Evolutionary conservation across 108 stramenopile species (phyloP).

Genomic region (Nannochloropsis salina): DNA sequence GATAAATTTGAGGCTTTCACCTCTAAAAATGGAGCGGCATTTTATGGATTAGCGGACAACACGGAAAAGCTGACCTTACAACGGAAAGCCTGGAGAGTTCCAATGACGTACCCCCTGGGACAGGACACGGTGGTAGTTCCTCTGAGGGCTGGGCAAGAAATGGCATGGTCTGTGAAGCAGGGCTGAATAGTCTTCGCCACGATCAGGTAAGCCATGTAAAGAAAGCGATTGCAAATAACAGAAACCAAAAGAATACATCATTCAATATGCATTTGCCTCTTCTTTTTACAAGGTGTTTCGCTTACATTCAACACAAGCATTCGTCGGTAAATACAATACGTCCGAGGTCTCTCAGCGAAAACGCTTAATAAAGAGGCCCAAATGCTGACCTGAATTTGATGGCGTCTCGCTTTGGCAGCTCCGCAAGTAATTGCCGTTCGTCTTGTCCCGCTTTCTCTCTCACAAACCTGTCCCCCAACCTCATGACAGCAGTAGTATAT

Average conservation of each 20-base stretch:
- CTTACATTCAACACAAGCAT: neutral
- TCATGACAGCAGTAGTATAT: conserved; percentile 15
- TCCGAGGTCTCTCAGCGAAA: neutral
- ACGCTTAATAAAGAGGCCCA: neutral
- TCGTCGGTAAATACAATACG: neutral
- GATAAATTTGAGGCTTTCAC: conserved; percentile 82
- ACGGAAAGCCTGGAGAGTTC: conserved; percentile 74
- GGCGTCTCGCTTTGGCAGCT: neutral
- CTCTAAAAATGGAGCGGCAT: conserved; percentile 76
- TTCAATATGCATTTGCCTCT: neutral
- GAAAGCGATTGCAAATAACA: neutral
- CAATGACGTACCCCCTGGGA: conserved; percentile 70
- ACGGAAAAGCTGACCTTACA: conserved; percentile 63
- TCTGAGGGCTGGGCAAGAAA: conserved; percentile 71
- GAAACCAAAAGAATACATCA: neutral
- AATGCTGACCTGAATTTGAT: conserved; percentile 2
- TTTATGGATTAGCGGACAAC: conserved; percentile 79
- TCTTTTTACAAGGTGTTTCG: neutral
- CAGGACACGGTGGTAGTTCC: conserved; percentile 61
- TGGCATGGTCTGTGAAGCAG: conserved; percentile 61
- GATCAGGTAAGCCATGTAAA: neutral
- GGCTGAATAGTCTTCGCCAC: neutral
- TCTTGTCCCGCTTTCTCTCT: neutral
- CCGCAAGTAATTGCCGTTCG: neutral
- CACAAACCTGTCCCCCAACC: neutral